Evolutionary conservation across 2,329 filamentous ascomycete genomes (phyloP), one percentile per base, ranked within the genome.

Genomic region (Exophiala phaeomuriformis): DNA sequence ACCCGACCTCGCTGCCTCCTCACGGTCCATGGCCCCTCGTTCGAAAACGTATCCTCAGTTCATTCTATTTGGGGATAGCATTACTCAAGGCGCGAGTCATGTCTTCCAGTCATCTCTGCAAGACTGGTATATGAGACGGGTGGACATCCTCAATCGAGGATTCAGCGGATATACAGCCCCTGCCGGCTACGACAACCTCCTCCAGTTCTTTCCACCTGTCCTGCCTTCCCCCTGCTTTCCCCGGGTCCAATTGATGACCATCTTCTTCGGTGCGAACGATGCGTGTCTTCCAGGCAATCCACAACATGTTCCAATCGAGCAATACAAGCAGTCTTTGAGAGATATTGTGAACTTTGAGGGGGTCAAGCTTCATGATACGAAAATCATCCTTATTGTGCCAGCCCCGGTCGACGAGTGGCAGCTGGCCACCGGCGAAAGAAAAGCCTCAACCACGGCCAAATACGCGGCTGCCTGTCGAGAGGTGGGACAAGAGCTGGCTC

Each of bases 221-320:
- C 28, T 45, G 9, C 42, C 55, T 7, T 43, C 56, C 19, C 1
- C 46, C 46, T n/a, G 43, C 12, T 37, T 43, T 35, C 47, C 51
- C 2, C 40, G 42, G n/a, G 45, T 56, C n/a, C 43, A 52, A 35
- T 40, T 63, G 30, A 57, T 62, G 86, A 75, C 86, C 37, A 71
- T 95, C 54, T 84, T 95, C 61, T 83, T 96, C 56, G 93, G 93
- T 12, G 88, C 93, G 62, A 97, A 98, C 67, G 93, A 97, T 69
- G 85, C 91, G 2, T 83, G 83, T 51, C 69, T 94, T 2, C 78
- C 82, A 2, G 72, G 79, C 36, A 82, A 81, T 47, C 74, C 75
- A 6, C 93, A 97, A 69, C 83, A 91, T 67, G 80, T 97, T 5
- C 81, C 88, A 0, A 69, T 95, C n/a, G 77, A 84, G 1, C 72